Evolutionary conservation across 225 moss, liverwort and hornwort genomes (phyloP).

Genomic region (Ulota crispa): DNA sequence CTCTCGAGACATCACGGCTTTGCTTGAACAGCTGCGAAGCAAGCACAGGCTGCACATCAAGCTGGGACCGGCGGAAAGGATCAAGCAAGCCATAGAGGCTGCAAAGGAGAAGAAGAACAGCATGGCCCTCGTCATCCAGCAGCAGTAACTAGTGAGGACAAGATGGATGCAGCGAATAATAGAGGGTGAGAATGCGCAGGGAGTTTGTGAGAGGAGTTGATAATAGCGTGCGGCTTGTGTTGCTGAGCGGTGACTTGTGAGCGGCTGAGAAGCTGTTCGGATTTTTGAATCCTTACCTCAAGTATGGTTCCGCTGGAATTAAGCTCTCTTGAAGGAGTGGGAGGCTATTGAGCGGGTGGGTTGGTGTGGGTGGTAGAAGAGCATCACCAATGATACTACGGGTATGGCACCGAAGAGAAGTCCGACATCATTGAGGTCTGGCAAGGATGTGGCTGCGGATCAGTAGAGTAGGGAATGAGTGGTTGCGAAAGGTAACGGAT

Average conservation of each 20-base stretch:
- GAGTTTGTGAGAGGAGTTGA: conserved; percentile 11
- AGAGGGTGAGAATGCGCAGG: conserved; percentile 10
- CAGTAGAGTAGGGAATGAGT: conserved; percentile 25
- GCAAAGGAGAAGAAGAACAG: conserved; percentile 43
- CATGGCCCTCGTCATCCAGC: conserved; percentile 39
- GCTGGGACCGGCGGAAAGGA: conserved; percentile 52
- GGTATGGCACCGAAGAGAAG: conserved; percentile 12
- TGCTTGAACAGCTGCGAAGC: conserved; percentile 50
- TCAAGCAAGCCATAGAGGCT: conserved; percentile 53
- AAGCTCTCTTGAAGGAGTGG: conserved; percentile 11
- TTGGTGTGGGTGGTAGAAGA: conserved; percentile 15
- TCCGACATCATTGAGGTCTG: not conserved
- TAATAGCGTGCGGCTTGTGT: conserved; percentile 19
- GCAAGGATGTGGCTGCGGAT: conserved; percentile 27
- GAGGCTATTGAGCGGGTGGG: conserved; percentile 5
- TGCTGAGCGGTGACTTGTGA: conserved; percentile 18
- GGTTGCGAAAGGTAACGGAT: conserved; percentile 18
- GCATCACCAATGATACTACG: not conserved
- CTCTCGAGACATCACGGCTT: conserved; percentile 37
- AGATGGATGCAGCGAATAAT: conserved; percentile 20
- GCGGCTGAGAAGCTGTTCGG: not conserved
- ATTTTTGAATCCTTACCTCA: conserved; percentile 2
- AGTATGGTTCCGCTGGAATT: not conserved
- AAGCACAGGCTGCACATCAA: conserved; percentile 59
- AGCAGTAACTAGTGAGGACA: conserved; percentile 10